Evolutionary conservation across 2,329 filamentous ascomycete genomes (phyloP).

Genomic region (Penicillium rolfsii): DNA sequence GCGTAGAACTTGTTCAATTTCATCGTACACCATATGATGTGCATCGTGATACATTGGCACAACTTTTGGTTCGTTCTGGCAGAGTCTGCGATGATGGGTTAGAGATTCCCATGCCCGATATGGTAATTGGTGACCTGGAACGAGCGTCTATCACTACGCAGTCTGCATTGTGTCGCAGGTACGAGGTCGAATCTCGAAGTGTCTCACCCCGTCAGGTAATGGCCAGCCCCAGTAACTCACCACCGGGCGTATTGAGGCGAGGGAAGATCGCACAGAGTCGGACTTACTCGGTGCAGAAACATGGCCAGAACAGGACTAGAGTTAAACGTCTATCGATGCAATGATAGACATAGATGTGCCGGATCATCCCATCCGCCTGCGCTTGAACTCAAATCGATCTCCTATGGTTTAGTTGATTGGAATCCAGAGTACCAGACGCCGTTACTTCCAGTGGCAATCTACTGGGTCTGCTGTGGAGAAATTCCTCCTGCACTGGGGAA

Average conservation of each 20-base stretch:
- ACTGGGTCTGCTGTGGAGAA: neutral
- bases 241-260: neutral
- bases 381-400: constrained; percentile 7
- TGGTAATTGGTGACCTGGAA: neutral
- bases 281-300: neutral
- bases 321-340: neutral
- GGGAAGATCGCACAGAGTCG: neutral
- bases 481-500: neutral
- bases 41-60: neutral
- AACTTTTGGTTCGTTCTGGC: neutral
- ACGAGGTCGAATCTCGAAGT: neutral
- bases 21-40: neutral
- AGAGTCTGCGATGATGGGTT: neutral
- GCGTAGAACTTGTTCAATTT: too few relatives aligned
- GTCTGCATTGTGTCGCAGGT: neutral
- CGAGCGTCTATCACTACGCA: neutral
- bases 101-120: neutral
- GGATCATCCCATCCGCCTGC: neutral
- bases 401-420: neutral
- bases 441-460: neutral
- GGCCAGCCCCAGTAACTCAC: neutral
- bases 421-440: neutral
- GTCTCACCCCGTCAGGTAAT: constrained; percentile 10
- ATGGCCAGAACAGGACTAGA: neutral
- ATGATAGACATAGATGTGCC: neutral